These are phyloP conservation scores for Artomyces pyxidatus DNA, from an alignment of 768 basidiomycete genomes.

Conservation along the genomic window DNA sequence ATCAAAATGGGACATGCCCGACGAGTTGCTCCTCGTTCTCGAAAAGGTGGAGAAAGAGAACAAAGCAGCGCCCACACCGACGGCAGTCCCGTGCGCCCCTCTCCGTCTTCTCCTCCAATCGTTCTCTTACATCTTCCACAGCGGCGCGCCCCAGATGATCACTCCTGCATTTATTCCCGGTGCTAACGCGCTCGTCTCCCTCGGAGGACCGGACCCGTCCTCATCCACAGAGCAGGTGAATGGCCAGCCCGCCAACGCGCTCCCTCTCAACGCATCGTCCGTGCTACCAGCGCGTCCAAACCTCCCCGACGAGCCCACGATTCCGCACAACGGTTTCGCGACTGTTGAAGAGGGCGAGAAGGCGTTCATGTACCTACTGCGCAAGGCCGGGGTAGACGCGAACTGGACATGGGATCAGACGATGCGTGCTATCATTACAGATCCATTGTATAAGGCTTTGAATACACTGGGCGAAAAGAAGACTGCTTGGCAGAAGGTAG, in stretches of 20 bases:
- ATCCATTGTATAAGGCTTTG: constrained; percentile 92
- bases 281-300: constrained; percentile 69
- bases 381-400: constrained; percentile 84
- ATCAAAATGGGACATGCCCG: constrained; percentile 97
- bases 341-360: constrained; percentile 89
- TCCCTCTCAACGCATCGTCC: constrained; percentile 53
- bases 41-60: constrained; percentile 80
- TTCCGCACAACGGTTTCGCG: constrained; percentile 83
- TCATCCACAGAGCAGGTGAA: constrained; percentile 30
- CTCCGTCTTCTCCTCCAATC: background rate
- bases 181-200: constrained; percentile 6
- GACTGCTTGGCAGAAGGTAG: constrained; percentile 85
- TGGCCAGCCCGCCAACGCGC: constrained; percentile 40
- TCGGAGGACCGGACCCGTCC: constrained; percentile 5
- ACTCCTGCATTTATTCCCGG: background rate
- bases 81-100: constrained; percentile 5
- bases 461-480: constrained; percentile 94
- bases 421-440: constrained; percentile 96
- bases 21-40: constrained; percentile 77
- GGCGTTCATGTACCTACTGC: constrained; percentile 85
- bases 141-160: constrained; percentile 7
- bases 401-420: constrained; percentile 98
- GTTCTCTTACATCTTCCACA: background rate
- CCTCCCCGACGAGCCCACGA: constrained; percentile 79
- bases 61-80: constrained; percentile 27